Evolutionary conservation across 164 flowering plant genomes (phyloP), one percentile per base, ranked within the genome.

Genomic region (Cinnamomum micranthum): DNA sequence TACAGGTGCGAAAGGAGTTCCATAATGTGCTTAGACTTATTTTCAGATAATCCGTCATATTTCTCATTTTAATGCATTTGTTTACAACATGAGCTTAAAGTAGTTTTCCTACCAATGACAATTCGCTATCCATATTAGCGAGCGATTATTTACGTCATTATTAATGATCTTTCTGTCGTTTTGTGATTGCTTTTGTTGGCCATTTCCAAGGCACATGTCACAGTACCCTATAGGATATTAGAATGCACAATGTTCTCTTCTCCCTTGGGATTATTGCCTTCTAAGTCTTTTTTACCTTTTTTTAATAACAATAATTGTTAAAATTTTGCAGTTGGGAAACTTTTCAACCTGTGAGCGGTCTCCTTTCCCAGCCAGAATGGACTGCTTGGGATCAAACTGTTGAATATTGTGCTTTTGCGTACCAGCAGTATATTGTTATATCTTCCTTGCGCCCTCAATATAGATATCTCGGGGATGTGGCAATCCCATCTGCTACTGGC

Each of bases 321-420:
- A 73, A 20, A 80, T 82, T 28, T 87, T 81, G 83, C 89, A 93
- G 98, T 79, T 95, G 99, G 99, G 99, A 95, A 85, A 90, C 90
- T 71, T 95, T 88, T 87, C 88, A 95, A 82, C 95, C 99, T 69
- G 92, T 95, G 51, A 92, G 99, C 68, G 90, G 89, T 74, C 91
- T 92, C 80, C 93, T 95, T 74, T 91, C 99, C 71, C 99, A 95
- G 82, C 99, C 99, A 71, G 99, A 95, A 80, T 95, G 98, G 98
- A 85, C 98, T 80, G 98, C 96, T 74, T 95, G 99, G 99, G 99
- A 95, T 79, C 95, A 93, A 81, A 92, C 97, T 70, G 98, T 95
- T 78, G 98, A 95, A 78, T 95, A 95, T 80, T 95, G 99, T 89
- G 99, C 99, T 73, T 93, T 93, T 86, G 98, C 90, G 31, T 95